Conservation (phyloP, 495 filamentous ascomycete species). For the Talaromyces stipitatus region DNA sequence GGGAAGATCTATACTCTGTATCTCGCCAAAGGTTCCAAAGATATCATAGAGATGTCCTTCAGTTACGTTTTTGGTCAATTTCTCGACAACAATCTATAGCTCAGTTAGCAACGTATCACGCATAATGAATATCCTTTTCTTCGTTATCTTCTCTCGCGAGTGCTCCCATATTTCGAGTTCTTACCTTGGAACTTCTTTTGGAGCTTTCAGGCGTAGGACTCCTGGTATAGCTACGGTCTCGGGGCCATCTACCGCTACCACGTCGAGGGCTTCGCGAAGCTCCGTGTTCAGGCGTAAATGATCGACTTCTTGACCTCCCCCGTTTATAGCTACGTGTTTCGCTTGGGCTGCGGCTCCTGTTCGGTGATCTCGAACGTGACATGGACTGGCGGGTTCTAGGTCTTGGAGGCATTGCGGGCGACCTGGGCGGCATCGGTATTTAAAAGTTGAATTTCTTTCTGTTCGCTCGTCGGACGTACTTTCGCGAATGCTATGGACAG, state of each 20-base stretch:
- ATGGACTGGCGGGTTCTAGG: neutral
- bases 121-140: neutral
- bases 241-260: slow-evolving; percentile 25
- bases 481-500: too few relatives aligned
- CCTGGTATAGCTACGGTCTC: slow-evolving; percentile 40
- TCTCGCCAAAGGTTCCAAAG: slow-evolving; percentile 81
- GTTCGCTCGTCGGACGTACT: too few relatives aligned
- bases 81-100: slow-evolving; percentile 84
- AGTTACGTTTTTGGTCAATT: slow-evolving; percentile 91
- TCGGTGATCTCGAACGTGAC: slow-evolving; percentile 39
- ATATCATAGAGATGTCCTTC: slow-evolving; percentile 85
- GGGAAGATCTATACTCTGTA: slow-evolving; percentile 80
- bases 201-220: slow-evolving; percentile 36
- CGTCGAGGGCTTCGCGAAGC: slow-evolving; percentile 33
- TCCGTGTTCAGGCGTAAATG: slow-evolving; percentile 24
- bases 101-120: neutral
- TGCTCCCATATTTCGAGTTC: neutral
- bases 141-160: neutral
- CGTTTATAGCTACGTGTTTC: slow-evolving; percentile 9
- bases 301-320: slow-evolving; percentile 36
- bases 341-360: slow-evolving; percentile 8
- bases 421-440: neutral
- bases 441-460: neutral
- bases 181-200: slow-evolving; percentile 53
- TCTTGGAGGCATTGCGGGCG: neutral